Percentiles rank a stretch among this genome's conserved stretches.
Conservation (phyloP, 768 basidiomycete species). For the Hypholoma fasciculare region DNA sequence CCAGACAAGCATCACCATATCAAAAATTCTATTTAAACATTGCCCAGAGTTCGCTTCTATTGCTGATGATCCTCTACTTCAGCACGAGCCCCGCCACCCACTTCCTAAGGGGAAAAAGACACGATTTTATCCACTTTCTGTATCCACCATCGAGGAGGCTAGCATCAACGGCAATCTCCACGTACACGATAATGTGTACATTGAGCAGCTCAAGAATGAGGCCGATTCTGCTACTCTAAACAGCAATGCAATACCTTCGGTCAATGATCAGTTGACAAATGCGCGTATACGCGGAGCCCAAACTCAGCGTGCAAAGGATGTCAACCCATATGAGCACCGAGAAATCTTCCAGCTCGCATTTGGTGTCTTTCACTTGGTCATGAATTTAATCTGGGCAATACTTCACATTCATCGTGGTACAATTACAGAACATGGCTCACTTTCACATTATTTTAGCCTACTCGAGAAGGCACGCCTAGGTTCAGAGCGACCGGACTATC, state of each 20-base stretch:
- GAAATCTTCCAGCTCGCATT: conserved; percentile 27
- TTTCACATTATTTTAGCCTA: conserved; percentile 28
- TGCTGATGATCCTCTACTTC: too few species aligned
- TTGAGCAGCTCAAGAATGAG: conserved; percentile 16
- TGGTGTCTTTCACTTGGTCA: conserved; percentile 23
- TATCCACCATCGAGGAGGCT: conserved; percentile 27
- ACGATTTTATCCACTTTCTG: conserved; percentile 15
- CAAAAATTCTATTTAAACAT: conserved; percentile 9
- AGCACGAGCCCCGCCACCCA: too few species aligned
- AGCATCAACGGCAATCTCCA: conserved; percentile 22
- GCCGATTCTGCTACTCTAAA: neutral
- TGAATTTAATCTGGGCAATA: conserved; percentile 29
- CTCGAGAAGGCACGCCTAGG: conserved; percentile 30
- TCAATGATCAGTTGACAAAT: conserved; percentile 24
- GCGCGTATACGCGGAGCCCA: conserved; percentile 17
- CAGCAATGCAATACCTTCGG: conserved; percentile 14
- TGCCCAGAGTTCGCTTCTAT: too few species aligned
- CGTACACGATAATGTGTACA: conserved; percentile 19
- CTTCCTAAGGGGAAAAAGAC: conserved; percentile 21
- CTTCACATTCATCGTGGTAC: conserved; percentile 27
- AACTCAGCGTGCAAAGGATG: conserved; percentile 13
- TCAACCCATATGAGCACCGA: conserved; percentile 19
- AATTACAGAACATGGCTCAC: conserved; percentile 15
- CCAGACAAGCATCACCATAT: conserved; percentile 9
- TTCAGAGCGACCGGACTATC: conserved; percentile 31